These are phyloP conservation scores for Iberis pinnata DNA, from an alignment of 345 rosid species.

Conservation along the genomic window DNA sequence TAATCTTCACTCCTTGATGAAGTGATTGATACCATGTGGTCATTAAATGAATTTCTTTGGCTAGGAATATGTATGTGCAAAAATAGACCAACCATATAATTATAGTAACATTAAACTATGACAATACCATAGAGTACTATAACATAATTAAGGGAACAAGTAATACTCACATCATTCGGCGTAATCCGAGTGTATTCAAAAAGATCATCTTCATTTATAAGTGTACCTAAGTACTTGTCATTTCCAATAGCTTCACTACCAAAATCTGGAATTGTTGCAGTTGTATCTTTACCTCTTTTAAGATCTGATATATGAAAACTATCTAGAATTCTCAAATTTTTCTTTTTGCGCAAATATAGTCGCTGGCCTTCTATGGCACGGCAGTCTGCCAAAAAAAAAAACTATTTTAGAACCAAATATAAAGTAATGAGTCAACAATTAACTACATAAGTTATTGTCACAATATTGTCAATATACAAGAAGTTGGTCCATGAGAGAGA, in stretches of 20 bases:
- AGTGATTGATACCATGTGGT: constrained; percentile 91
- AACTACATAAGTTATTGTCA: not conserved
- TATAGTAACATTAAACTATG: no score
- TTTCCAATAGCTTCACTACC: constrained; percentile 47
- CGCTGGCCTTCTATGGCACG: constrained; percentile 53
- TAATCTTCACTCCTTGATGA: constrained; percentile 99
- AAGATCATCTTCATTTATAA: constrained; percentile 90
- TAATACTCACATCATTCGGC: constrained; percentile 85
- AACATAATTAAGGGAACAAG: no score
- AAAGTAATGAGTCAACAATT: constrained; percentile 4
- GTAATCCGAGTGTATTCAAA: constrained; percentile 87
- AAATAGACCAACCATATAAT: constrained; percentile 20
- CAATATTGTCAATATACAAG: constrained; percentile 6
- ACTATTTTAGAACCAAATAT: constrained; percentile 18
- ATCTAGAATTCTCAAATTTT: constrained; percentile 50
- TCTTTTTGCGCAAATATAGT: constrained; percentile 51
- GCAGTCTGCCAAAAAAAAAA: constrained; percentile 44
- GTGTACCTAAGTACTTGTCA: constrained; percentile 60
- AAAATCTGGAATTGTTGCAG: constrained; percentile 44
- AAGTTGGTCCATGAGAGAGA: not conserved
- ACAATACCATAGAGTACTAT: no score
- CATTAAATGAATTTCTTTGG: constrained; percentile 79
- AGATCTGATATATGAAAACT: constrained; percentile 44
- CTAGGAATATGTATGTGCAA: constrained; percentile 54
- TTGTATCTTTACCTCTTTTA: constrained; percentile 66